Evolutionary conservation across 345 rosid genomes (phyloP), one percentile per base, ranked within the genome.

Genomic region (Litchi chinensis): DNA sequence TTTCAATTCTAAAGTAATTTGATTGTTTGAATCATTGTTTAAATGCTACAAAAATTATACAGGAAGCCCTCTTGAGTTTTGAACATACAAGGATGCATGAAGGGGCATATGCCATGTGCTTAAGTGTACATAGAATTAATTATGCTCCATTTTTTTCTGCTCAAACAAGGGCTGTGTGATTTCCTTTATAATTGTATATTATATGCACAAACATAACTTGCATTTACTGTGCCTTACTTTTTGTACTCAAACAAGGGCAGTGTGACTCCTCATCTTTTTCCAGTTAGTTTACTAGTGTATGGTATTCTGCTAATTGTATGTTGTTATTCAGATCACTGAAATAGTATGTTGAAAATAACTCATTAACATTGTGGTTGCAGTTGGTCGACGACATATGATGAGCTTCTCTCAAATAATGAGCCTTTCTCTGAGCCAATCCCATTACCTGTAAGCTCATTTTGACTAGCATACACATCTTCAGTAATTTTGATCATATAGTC

Each of bases 311-410:
- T 46, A 46, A 39, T 50, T 21, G 18, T 24, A 54, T 44, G 39
- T 15, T 32, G 18, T 28, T 57, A 18, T n/a, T 57, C 24, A 21
- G 22, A 52, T n/a, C 65, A 48, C 21, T 19, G 18, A 67, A 26
- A 40, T 60, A 66, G 41, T 66, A 12, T 0, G 10, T 6, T 8
- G 78, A 79, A 73, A 80, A 76, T 86, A 82, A 90, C 66, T 24
- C n/a, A 5, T 15, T 65, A 71, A 66, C 73, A 50, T 83, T 80
- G 76, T 22, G 74, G 22, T 73, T 87, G 88, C 91, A 95, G 98
- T 90, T 93, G 98, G 98, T 88, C 98, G 9, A 91, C 89, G 28
- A 87, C 97, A 12, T 93, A 93, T 73, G 98, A 93, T 79, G 98
- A 93, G 70, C 90, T 93, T 70, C 95, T 95, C 65, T 87, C 90